Conservation (phyloP, 371 early-diverging fungal genomes). For the Apophysomyces elegans region DNA sequence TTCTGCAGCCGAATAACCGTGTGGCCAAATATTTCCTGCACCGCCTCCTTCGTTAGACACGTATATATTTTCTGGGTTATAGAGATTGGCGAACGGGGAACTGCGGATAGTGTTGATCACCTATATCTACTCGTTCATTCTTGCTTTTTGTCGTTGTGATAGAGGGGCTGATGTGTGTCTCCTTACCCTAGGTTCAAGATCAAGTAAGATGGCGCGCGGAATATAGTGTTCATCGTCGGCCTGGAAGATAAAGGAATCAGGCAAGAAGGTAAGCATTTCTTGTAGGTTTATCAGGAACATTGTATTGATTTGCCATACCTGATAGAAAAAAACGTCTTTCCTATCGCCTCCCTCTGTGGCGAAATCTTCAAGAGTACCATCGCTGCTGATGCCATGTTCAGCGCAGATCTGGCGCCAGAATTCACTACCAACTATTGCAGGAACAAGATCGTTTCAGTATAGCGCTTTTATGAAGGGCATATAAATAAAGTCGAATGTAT, state of each 20-base stretch:
- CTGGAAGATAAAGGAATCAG: constrained; percentile 29
- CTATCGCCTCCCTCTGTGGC: constrained; percentile 91
- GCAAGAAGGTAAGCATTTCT: too few species aligned
- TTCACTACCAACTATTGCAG: constrained; percentile 80
- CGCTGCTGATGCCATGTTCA: constrained; percentile 89
- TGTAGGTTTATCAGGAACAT: background rate
- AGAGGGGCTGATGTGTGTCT: background rate
- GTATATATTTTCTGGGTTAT: constrained; percentile 93
- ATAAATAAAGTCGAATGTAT: too few species aligned
- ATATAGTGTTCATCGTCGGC: constrained; percentile 96
- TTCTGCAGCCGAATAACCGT: constrained; percentile 86
- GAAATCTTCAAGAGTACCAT: constrained; percentile 86
- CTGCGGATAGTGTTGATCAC: constrained; percentile 75
- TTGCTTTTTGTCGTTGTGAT: background rate
- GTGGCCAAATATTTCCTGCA: constrained; percentile 97
- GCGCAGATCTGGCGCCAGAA: constrained; percentile 92
- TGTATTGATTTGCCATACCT: constrained; percentile 57
- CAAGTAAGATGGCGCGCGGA: constrained; percentile 89
- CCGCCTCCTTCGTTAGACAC: constrained; percentile 92
- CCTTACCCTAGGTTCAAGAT: constrained; percentile 92
- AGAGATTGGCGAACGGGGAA: constrained; percentile 78
- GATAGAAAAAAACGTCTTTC: constrained; percentile 99
- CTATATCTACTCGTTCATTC: constrained; percentile 30
- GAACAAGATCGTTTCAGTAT: too few species aligned
- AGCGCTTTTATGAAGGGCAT: too few species aligned